A percentile compares a stretch with the other conserved stretches of the same genome.
Conservation (phyloP, 306 rosid genomes). For the Geum urbanum region DNA sequence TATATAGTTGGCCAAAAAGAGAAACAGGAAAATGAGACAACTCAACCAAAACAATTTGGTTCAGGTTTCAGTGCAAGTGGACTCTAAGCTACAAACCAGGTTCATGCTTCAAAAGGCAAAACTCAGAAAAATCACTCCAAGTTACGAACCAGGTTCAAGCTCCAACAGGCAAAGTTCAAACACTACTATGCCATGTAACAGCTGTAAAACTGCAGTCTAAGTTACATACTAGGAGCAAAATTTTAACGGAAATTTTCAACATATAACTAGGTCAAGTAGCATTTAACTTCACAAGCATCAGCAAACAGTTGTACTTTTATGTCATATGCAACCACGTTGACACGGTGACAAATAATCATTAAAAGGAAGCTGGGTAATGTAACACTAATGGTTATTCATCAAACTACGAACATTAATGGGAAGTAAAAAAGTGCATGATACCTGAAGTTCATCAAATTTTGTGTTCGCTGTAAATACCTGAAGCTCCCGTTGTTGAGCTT, state of each 20-base stretch:
- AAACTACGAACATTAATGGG: not conserved
- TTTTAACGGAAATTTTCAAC: not conserved
- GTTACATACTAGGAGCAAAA: not conserved
- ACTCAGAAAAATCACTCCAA: not conserved
- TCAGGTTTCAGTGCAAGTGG: not conserved
- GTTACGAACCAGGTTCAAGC: not conserved
- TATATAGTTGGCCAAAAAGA: not conserved
- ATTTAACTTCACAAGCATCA: conserved; percentile 3
- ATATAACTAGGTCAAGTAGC: not conserved
- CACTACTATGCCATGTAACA: no score
- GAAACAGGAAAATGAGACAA: not conserved
- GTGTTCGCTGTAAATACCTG: conserved; percentile 39
- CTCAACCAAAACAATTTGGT: not conserved
- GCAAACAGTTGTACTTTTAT: not conserved
- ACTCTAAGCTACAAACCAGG: not conserved
- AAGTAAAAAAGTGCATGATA: not conserved
- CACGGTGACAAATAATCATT: not conserved
- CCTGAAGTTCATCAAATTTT: no score
- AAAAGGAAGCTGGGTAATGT: not conserved
- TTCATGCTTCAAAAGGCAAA: no score
- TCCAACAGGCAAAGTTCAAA: no score
- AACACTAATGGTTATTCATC: not conserved
- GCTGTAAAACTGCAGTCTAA: not conserved
- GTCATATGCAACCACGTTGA: not conserved
- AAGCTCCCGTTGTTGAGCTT: conserved; percentile 91